Conservation (phyloP, 1,284 basidiomycete genomes). For the Sanghuangporus sanghuang region DNA sequence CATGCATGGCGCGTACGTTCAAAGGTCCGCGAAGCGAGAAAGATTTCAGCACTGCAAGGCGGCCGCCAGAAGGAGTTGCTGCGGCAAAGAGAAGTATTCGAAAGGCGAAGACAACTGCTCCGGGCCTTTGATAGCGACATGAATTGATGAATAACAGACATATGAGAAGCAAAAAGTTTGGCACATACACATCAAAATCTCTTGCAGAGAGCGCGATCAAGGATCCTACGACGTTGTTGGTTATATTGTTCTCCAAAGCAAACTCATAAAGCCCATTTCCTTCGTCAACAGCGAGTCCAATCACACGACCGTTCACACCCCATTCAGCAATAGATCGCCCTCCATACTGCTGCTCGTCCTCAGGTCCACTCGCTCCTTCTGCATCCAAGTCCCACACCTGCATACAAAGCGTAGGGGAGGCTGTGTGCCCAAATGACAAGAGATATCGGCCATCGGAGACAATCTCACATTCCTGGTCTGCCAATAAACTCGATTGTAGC, state of each 20-base stretch:
- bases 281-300: slow-evolving; percentile 12
- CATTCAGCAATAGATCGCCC: slow-evolving; percentile 5
- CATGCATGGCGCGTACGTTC: slow-evolving; percentile 9
- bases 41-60: not conserved
- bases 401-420: not conserved
- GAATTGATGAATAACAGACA: not conserved
- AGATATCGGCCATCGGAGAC: slow-evolving; percentile 12
- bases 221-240: not conserved
- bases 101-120: not conserved
- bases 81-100: slow-evolving; percentile 4
- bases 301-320: slow-evolving; percentile 1
- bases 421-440: slow-evolving; percentile 10
- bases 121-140: not conserved
- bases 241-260: not conserved
- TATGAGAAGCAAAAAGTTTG: not conserved
- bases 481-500: not conserved
- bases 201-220: slow-evolving; percentile 14
- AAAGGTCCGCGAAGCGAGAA: slow-evolving; percentile 2
- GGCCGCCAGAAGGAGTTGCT: not conserved
- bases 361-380: not conserved
- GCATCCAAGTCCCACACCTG: slow-evolving; percentile 15
- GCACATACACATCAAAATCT: not conserved
- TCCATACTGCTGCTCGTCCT: not conserved
- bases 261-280: not conserved
- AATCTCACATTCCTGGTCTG: slow-evolving; percentile 19